These are phyloP conservation scores for Boletellus ananas DNA, from an alignment of 768 basidiomycete genomes.

Conservation along the genomic window DNA sequence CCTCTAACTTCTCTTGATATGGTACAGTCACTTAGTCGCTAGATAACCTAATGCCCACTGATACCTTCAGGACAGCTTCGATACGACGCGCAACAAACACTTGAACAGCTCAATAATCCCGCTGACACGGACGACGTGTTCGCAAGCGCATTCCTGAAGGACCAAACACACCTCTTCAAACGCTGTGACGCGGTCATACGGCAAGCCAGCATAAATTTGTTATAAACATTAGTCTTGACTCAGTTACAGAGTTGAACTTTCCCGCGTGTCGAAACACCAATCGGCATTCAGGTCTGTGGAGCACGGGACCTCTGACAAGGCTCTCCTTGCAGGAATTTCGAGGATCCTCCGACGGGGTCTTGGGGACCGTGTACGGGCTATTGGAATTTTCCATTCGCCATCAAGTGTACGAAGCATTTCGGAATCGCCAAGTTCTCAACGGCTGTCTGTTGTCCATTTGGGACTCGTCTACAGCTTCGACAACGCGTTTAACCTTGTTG, in stretches of 20 bases:
- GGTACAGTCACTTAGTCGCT: conserved; percentile 38
- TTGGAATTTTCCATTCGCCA: conserved; percentile 56
- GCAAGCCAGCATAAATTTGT: conserved; percentile 34
- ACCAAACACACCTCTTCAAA: conserved; percentile 57
- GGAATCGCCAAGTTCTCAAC: conserved; percentile 52
- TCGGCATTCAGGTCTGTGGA: conserved; percentile 43
- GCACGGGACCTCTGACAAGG: conserved; percentile 54
- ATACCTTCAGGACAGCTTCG: conserved; percentile 48
- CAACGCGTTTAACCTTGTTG: conserved; percentile 80
- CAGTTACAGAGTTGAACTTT: conserved; percentile 45
- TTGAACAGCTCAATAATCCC: conserved; percentile 56
- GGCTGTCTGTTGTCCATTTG: conserved; percentile 51
- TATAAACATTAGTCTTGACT: conserved; percentile 3
- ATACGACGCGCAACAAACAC: conserved; percentile 71
- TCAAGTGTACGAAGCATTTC: conserved; percentile 44
- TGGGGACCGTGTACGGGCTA: conserved; percentile 63
- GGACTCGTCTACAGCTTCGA: conserved; percentile 73
- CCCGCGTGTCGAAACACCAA: conserved; percentile 41
- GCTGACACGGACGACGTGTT: conserved; percentile 58
- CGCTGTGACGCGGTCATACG: conserved; percentile 73
- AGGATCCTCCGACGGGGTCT: conserved; percentile 60
- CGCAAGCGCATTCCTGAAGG: conserved; percentile 65
- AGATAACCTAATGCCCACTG: background rate
- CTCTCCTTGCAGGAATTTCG: conserved; percentile 51
- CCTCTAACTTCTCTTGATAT: conserved; percentile 76